Base-by-base conservation (phyloP, 2,329 filamentous ascomycete species). In the Claviceps fusiformis region DNA sequence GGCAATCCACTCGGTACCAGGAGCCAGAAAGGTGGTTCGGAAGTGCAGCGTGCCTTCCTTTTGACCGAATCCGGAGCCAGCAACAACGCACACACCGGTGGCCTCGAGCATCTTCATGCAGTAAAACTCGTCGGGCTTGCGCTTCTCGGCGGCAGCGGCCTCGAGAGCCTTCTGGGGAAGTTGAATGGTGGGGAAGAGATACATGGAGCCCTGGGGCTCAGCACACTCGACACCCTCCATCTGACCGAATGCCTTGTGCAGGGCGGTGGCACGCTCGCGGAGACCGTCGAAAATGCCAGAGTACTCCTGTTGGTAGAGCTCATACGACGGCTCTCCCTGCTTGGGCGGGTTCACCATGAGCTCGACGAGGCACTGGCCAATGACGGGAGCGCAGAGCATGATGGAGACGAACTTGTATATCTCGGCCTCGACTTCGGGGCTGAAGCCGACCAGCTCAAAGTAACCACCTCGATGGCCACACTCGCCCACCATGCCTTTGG, bases 401-500 rank as follows among this genome's bases (percentile, higher is more conserved):
- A 98, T 97, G 69, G 87, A 93, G 67, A 97, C 87, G 70, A 95
- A 95, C 76, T 98, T 98, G 83, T 97, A 97, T 71, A 98, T 91
- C 75, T 97, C 86, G 61, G 86, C 88, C 66, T 88, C 85, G 61
- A 98, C 93, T 65, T 87, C 78, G 11, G 81, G 73, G 68, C 95
- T 83, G 70, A 98, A 96, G 62, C 89, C 89, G 57, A 91, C 82
- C 56, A 98, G 83, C 78, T 98, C 93, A 67, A 97, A 97, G 79
- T 95, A 98, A 54, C 93, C 93, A 63, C 92, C 93, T 60, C 93
- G 88, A 76, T 98, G 93, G 53, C 93, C 93, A 70, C 93, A 98
- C 76, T 98, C 93, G 67, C 93, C 93, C 9, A 96, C 88, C 91
- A 98, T 97, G 65, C 93, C 93, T 81, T 98, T 98, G 68, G 89